Evolutionary conservation across 1,284 basidiomycete species (phyloP).

Genomic region (Schizophyllum amplum): DNA sequence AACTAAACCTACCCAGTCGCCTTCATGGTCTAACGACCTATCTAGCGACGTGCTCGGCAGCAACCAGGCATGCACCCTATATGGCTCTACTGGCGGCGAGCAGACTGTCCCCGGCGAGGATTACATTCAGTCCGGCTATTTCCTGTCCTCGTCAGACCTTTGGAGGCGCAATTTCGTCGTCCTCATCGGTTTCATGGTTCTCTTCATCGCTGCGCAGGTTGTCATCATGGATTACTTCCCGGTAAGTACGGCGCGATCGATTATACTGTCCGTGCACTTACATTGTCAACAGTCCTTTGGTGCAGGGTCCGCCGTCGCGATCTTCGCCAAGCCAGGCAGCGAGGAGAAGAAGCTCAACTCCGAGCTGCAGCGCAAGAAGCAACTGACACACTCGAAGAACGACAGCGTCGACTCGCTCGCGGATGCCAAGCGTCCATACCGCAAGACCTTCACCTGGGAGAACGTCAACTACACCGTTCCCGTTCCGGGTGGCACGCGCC

Average conservation of each 20-base stretch:
- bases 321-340: conserved; percentile 65
- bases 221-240: conserved; percentile 49
- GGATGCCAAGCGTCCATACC: conserved; percentile 19
- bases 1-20: neutral
- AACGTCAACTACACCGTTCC: conserved; percentile 67
- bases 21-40: too few species aligned
- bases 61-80: conserved; percentile 64
- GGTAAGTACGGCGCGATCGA: conserved; percentile 27
- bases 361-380: conserved; percentile 47
- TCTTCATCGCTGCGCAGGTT: conserved; percentile 10
- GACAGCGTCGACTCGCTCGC: neutral
- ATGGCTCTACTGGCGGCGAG: conserved; percentile 45
- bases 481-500: conserved; percentile 47
- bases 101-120: conserved; percentile 39
- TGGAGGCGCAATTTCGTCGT: conserved; percentile 40
- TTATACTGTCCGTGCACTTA: too few species aligned
- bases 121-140: conserved; percentile 56
- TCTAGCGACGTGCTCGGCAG: conserved; percentile 42
- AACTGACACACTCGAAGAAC: conserved; percentile 12
- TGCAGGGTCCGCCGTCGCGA: conserved; percentile 31
- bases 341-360: conserved; percentile 65
- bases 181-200: conserved; percentile 8
- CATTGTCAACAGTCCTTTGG: neutral
- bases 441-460: conserved; percentile 65
- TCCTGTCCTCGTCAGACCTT: conserved; percentile 40